Percentiles rank a stretch among this genome's conserved stretches.
These are phyloP conservation scores for Aspergillus arachidicola DNA, from an alignment of 2,329 filamentous ascomycete genomes.

Conservation along the genomic window DNA sequence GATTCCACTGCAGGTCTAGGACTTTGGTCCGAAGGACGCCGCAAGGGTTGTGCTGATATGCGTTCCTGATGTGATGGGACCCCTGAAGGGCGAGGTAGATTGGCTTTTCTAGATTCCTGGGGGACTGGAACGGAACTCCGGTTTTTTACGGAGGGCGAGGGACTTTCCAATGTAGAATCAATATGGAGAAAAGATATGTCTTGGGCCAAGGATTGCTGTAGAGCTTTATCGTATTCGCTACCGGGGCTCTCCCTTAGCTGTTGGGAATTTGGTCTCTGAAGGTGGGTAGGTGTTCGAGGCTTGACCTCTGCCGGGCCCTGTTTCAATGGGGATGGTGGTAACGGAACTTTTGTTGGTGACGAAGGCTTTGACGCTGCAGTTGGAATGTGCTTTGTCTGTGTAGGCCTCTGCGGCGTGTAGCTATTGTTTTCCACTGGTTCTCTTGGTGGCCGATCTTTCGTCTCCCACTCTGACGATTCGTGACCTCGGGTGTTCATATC, in stretches of 20 bases:
- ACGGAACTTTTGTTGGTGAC: constrained; percentile 61
- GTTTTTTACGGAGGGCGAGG: constrained; percentile 19
- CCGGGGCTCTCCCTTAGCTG: constrained; percentile 39
- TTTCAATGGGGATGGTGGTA: constrained; percentile 63
- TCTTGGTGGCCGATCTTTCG: constrained; percentile 28
- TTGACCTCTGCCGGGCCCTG: constrained; percentile 52
- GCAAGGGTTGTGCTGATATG: constrained; percentile 23
- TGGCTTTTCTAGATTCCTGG: constrained; percentile 28
- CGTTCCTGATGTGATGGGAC: constrained; percentile 37
- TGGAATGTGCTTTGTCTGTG: constrained; percentile 54
- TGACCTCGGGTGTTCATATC: constrained; percentile 74
- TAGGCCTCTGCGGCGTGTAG: constrained; percentile 59
- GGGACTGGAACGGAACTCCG: constrained; percentile 16
- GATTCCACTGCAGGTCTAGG: constrained; percentile 13
- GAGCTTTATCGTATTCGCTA: constrained; percentile 44
- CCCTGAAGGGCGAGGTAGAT: constrained; percentile 32
- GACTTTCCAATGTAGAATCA: constrained; percentile 27
- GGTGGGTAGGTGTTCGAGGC: constrained; percentile 52
- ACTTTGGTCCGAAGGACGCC: constrained; percentile 19
- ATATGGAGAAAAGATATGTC: constrained; percentile 46
- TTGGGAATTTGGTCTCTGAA: constrained; percentile 43
- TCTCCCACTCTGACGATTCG: constrained; percentile 34
- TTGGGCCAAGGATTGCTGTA: constrained; percentile 45
- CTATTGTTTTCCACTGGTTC: constrained; percentile 37
- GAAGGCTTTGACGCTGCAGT: constrained; percentile 38